A percentile compares a stretch with the other conserved stretches of the same genome.
These are phyloP conservation scores for Cyphellophora attinorum DNA, from an alignment of 2,329 filamentous ascomycete species.

Conservation along the genomic window DNA sequence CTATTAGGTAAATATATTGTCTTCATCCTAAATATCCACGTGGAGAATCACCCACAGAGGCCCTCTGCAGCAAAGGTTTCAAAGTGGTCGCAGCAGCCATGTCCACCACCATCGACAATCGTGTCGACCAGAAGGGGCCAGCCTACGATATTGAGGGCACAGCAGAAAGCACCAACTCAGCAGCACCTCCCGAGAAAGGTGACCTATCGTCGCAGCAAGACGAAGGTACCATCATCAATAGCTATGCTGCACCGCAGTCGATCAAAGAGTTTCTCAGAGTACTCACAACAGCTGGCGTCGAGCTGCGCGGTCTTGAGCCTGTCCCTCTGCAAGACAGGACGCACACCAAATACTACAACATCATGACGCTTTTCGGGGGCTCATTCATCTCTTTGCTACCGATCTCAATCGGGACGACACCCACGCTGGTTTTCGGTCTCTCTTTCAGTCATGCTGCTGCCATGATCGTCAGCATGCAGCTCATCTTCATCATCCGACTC, in stretches of 20 bases:
- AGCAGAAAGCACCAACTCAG: neutral
- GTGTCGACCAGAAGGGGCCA: no score
- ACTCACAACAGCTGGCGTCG: slow-evolving; percentile 30
- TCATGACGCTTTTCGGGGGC: slow-evolving; percentile 31
- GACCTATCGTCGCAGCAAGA: no score
- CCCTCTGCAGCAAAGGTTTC: no score
- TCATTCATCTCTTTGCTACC: slow-evolving; percentile 2
- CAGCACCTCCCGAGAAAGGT: neutral
- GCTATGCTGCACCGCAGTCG: slow-evolving; percentile 2
- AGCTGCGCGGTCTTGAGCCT: slow-evolving; percentile 47
- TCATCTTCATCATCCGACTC: slow-evolving; percentile 3
- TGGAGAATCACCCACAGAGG: no score
- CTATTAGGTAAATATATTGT: no score
- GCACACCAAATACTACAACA: slow-evolving; percentile 42
- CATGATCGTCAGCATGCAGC: slow-evolving; percentile 4
- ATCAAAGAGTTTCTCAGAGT: slow-evolving; percentile 1
- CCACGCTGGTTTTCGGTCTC: slow-evolving; percentile 4
- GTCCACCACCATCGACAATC: no score
- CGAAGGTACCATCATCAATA: slow-evolving; percentile 4
- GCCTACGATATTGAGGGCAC: neutral
- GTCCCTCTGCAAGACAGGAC: slow-evolving; percentile 46
- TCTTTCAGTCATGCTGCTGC: slow-evolving; percentile 4
- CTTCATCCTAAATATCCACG: no score
- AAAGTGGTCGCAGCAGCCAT: no score
- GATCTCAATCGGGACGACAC: slow-evolving; percentile 3